Conservation (phyloP, 768 basidiomycete genomes). For the Phanerodontia chrysosporium region DNA sequence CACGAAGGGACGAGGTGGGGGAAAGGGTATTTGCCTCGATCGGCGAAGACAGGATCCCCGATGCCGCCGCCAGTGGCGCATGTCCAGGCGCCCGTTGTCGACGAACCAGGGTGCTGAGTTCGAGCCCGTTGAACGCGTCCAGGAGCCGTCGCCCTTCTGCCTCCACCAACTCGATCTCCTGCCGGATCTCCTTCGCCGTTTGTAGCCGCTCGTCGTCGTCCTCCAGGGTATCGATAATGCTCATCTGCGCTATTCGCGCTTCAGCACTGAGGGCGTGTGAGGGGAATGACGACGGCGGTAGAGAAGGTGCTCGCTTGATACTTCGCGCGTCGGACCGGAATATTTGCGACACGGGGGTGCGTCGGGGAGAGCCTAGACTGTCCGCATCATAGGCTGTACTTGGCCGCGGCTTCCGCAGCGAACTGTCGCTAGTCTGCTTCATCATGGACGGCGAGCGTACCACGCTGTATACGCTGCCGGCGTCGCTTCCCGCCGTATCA, state of each 20-base stretch:
- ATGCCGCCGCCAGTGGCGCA: slow-evolving; percentile 18
- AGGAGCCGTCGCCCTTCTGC: slow-evolving; percentile 66
- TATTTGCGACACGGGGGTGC: slow-evolving; percentile 6
- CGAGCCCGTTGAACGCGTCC: slow-evolving; percentile 78
- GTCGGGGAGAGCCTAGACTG: neutral
- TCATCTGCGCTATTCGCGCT: slow-evolving; percentile 14
- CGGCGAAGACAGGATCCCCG: slow-evolving; percentile 12
- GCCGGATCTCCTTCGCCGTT: slow-evolving; percentile 58
- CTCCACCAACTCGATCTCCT: slow-evolving; percentile 65
- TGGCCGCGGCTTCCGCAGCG: slow-evolving; percentile 42
- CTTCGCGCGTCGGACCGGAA: slow-evolving; percentile 16
- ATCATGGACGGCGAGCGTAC: slow-evolving; percentile 23
- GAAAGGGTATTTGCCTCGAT: slow-evolving; percentile 4
- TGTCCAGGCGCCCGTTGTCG: slow-evolving; percentile 37
- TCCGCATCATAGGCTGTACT: slow-evolving; percentile 34
- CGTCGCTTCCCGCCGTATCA: slow-evolving; percentile 21
- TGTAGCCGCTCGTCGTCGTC: slow-evolving; percentile 55
- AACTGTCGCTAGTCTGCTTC: slow-evolving; percentile 47
- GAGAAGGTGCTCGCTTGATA: slow-evolving; percentile 23
- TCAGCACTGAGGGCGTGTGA: slow-evolving; percentile 7
- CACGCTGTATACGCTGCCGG: slow-evolving; percentile 26
- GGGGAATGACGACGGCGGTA: slow-evolving; percentile 31
- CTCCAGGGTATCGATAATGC: slow-evolving; percentile 31
- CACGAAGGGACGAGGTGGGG: slow-evolving; percentile 11
- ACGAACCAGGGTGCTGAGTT: slow-evolving; percentile 61